Conservation (phyloP, 148 eudicot genomes). For the Vaccinium myrtillus region DNA sequence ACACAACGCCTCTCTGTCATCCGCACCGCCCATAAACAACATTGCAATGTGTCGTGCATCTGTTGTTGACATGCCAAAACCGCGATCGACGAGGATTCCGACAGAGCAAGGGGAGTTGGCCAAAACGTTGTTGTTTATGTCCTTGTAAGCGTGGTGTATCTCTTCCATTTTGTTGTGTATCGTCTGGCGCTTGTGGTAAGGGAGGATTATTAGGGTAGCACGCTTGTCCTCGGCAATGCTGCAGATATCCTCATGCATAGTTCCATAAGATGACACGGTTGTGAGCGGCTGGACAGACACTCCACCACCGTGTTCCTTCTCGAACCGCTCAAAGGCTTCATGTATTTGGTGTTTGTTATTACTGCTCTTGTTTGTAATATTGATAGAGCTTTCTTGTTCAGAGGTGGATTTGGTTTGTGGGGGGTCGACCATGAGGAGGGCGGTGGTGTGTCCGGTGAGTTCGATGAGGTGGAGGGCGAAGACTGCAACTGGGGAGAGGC, state of each 20-base stretch:
- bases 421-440: slow-evolving; percentile 18
- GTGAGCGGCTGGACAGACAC: slow-evolving; percentile 19
- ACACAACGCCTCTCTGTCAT: slow-evolving; percentile 24
- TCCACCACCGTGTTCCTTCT: neutral
- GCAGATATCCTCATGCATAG: slow-evolving; percentile 25
- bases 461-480: slow-evolving; percentile 24
- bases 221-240: slow-evolving; percentile 23
- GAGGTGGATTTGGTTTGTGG: neutral
- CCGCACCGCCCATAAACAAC: slow-evolving; percentile 20
- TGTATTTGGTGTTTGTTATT: slow-evolving; percentile 4
- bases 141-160: slow-evolving; percentile 19
- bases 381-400: neutral
- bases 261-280: slow-evolving; percentile 13
- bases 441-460: slow-evolving; percentile 25
- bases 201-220: slow-evolving; percentile 16
- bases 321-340: slow-evolving; percentile 11
- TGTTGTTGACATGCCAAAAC: neutral
- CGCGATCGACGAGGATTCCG: slow-evolving; percentile 22
- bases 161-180: slow-evolving; percentile 21
- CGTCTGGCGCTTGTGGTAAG: slow-evolving; percentile 22
- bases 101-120: slow-evolving; percentile 20
- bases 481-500: slow-evolving; percentile 9
- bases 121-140: slow-evolving; percentile 15
- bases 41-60: neutral
- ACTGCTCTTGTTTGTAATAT: neutral